These are phyloP conservation scores for Alternaria brassicae DNA, from an alignment of 2,329 filamentous ascomycete species.

Conservation along the genomic window DNA sequence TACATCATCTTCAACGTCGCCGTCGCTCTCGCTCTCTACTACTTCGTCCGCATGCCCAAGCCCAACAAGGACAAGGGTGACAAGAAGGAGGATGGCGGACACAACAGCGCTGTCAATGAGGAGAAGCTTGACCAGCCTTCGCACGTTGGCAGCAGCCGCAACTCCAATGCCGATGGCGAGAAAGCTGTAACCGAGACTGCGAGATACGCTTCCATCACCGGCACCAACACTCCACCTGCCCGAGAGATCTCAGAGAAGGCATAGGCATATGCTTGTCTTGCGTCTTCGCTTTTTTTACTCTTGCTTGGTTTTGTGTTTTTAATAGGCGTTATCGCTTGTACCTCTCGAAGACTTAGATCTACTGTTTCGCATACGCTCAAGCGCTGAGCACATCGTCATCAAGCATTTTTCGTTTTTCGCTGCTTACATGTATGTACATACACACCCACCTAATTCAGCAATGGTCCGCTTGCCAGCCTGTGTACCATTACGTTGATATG, in stretches of 20 bases:
- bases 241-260: conserved; percentile 25
- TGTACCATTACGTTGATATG: conserved; percentile 3
- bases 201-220: conserved; percentile 23
- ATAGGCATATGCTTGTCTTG: neutral
- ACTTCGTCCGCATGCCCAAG: conserved; percentile 62
- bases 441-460: conserved; percentile 1
- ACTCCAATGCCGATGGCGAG: conserved; percentile 11
- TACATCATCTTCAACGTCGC: conserved; percentile 61
- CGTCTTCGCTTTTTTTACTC: neutral
- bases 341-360: conserved; percentile 5
- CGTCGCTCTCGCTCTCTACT: conserved; percentile 61
- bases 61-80: conserved; percentile 51
- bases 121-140: conserved; percentile 12
- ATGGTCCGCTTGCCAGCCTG: conserved; percentile 5
- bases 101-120: conserved; percentile 13
- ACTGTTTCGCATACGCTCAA: conserved; percentile 10
- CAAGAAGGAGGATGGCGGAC: conserved; percentile 8
- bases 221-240: conserved; percentile 9
- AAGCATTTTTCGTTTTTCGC: neutral
- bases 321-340: neutral
- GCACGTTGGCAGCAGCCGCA: conserved; percentile 17
- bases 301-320: neutral
- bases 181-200: conserved; percentile 15
- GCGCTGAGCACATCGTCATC: conserved; percentile 10
- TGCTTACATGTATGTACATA: conserved; percentile 8